Conservation (phyloP, 1,284 basidiomycete genomes). For the Ganoderma resinaceum region DNA sequence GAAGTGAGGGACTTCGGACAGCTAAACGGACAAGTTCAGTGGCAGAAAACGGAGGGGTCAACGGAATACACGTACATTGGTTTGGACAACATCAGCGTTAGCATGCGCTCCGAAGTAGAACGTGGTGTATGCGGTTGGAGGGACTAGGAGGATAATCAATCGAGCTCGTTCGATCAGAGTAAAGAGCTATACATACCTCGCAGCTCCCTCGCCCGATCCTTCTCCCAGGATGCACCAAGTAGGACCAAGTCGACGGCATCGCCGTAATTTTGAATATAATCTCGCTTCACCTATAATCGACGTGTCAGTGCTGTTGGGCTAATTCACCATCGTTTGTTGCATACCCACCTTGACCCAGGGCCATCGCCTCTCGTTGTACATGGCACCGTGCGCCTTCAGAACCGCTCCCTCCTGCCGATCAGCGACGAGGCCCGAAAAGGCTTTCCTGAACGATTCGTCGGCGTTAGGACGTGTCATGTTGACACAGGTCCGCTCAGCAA, state of each 20-base stretch:
- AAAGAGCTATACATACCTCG: constrained; percentile 56
- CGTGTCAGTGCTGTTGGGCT: not conserved
- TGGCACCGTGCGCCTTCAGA: constrained; percentile 74
- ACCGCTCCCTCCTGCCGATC: constrained; percentile 73
- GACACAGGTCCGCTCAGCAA: constrained; percentile 60
- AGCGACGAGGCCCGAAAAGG: constrained; percentile 60
- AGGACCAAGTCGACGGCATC: constrained; percentile 83
- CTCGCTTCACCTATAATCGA: constrained; percentile 60
- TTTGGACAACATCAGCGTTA: constrained; percentile 46
- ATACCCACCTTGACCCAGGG: constrained; percentile 82
- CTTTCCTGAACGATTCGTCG: constrained; percentile 45
- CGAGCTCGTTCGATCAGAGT: not conserved
- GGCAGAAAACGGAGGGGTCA: not conserved
- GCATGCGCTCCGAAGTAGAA: constrained; percentile 77
- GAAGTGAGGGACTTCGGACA: constrained; percentile 60
- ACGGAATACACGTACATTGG: constrained; percentile 43
- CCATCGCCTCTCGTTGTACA: constrained; percentile 65
- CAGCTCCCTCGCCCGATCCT: constrained; percentile 76
- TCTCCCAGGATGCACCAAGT: constrained; percentile 81
- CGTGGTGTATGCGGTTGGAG: constrained; percentile 76
- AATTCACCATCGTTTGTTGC: not conserved
- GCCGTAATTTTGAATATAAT: constrained; percentile 85
- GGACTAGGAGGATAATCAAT: constrained; percentile 50
- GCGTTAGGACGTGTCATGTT: constrained; percentile 27
- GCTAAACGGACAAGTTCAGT: constrained; percentile 38